These are phyloP conservation scores for Haplosporangium sp. DNA, from an alignment of 371 early-diverging fungal genomes.

Conservation along the genomic window DNA sequence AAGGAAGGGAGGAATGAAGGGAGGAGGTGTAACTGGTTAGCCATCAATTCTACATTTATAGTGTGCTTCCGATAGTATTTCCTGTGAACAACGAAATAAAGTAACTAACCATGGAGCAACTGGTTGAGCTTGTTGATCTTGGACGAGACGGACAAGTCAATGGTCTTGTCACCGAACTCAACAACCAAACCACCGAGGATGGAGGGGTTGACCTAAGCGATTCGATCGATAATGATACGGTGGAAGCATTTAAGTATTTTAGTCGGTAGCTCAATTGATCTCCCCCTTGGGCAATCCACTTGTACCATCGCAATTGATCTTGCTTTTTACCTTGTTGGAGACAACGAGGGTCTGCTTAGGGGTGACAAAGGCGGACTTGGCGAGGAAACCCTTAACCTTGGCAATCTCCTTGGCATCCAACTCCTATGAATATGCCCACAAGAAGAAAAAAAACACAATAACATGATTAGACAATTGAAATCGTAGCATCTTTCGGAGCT, in stretches of 20 bases:
- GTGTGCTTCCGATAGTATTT: background rate
- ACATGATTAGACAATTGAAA: background rate
- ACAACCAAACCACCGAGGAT: slow-evolving; percentile 97
- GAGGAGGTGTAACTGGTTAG: background rate
- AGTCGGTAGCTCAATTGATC: background rate
- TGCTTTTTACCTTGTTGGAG: slow-evolving; percentile 80
- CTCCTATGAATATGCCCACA: slow-evolving; percentile 12
- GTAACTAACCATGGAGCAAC: slow-evolving; percentile 65
- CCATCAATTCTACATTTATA: background rate
- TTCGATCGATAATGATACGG: background rate
- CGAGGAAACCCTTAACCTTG: slow-evolving; percentile 70
- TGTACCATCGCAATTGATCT: too few species aligned
- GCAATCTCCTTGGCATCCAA: slow-evolving; percentile 69
- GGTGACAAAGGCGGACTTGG: slow-evolving; percentile 72
- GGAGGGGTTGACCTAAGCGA: slow-evolving; percentile 81
- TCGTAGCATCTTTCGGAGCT: background rate
- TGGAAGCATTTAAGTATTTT: background rate
- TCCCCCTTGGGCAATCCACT: too few species aligned
- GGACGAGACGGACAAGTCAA: slow-evolving; percentile 95
- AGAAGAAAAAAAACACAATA: background rate
- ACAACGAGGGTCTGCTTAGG: slow-evolving; percentile 78
- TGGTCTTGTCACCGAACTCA: slow-evolving; percentile 97
- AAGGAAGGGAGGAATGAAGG: background rate
- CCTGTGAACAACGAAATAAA: too few species aligned
- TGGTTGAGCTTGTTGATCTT: slow-evolving; percentile 96